Evolutionary conservation across 2,329 filamentous ascomycete genomes (phyloP).

Genomic region (Parafenestella ontariensis): DNA sequence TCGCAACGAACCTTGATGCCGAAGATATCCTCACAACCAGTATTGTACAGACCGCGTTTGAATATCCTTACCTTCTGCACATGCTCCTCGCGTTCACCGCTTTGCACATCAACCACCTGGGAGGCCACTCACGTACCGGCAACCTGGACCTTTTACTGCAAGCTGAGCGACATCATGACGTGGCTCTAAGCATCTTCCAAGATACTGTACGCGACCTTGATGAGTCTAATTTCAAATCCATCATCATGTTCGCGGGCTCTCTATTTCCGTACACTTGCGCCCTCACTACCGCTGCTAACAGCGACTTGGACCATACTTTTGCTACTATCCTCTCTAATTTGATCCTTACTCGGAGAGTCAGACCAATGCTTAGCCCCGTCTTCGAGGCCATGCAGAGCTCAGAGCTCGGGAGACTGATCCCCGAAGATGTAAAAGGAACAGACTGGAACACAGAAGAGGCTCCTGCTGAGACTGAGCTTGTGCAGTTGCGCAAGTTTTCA

Average conservation of each 20-base stretch:
- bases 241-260: slow-evolving; percentile 32
- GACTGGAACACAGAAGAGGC: slow-evolving; percentile 22
- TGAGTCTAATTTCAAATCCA: slow-evolving; percentile 49
- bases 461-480: slow-evolving; percentile 28
- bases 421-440: slow-evolving; percentile 25
- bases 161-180: slow-evolving; percentile 31
- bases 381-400: slow-evolving; percentile 21
- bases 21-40: slow-evolving; percentile 25
- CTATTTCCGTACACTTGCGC: slow-evolving; percentile 35
- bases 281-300: slow-evolving; percentile 13
- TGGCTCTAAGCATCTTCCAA: slow-evolving; percentile 28
- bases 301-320: slow-evolving; percentile 26
- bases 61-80: slow-evolving; percentile 54
- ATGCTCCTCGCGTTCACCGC: slow-evolving; percentile 54
- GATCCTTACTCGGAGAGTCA: slow-evolving; percentile 27
- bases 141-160: slow-evolving; percentile 22
- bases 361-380: slow-evolving; percentile 32
- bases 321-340: slow-evolving; percentile 32
- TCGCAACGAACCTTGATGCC: slow-evolving; percentile 22
- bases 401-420: slow-evolving; percentile 26
- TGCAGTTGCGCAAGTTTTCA: slow-evolving; percentile 32
- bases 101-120: slow-evolving; percentile 51
- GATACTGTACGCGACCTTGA: slow-evolving; percentile 41
- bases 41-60: slow-evolving; percentile 48
- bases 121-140: slow-evolving; percentile 13